These are phyloP conservation scores for Diaporthe vaccinii DNA, from an alignment of 2,329 filamentous ascomycete species.

Conservation along the genomic window DNA sequence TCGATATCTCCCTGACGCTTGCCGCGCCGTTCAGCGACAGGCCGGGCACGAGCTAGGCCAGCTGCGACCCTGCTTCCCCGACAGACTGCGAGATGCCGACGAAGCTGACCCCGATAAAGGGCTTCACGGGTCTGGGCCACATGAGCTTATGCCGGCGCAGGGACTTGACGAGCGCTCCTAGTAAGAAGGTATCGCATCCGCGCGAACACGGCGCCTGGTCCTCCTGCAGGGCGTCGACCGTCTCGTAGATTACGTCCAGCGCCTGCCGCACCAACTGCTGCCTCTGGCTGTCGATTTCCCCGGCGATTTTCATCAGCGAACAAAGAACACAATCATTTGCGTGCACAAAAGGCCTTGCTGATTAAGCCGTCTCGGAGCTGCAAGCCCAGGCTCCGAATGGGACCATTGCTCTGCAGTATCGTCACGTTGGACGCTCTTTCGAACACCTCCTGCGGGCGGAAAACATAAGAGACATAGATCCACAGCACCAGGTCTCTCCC, in stretches of 20 bases:
- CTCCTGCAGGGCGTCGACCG: constrained; percentile 45
- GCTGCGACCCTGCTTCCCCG: constrained; percentile 43
- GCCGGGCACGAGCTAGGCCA: constrained; percentile 14
- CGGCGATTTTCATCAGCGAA: constrained; percentile 30
- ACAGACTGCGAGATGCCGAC: constrained; percentile 44
- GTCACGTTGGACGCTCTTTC: constrained; percentile 46
- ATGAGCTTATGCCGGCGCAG: constrained; percentile 45
- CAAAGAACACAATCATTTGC: no score
- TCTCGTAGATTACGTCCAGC: constrained; percentile 43
- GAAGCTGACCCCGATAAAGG: constrained; percentile 47
- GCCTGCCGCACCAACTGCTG: constrained; percentile 46
- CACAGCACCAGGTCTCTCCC: constrained; percentile 47
- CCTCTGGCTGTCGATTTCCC: constrained; percentile 48
- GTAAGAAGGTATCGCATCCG: constrained; percentile 48
- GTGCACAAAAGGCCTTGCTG: constrained; percentile 41
- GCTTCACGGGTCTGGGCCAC: constrained; percentile 47
- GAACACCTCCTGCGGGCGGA: constrained; percentile 48
- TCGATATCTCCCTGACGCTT: constrained; percentile 5
- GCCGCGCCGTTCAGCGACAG: constrained; percentile 22
- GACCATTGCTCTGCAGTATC: constrained; percentile 45
- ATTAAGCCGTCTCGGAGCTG: constrained; percentile 49
- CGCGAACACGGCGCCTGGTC: constrained; percentile 40
- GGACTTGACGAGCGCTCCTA: constrained; percentile 49
- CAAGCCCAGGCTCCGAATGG: constrained; percentile 46
- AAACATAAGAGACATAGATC: constrained; percentile 51